Conservation (phyloP, 2,329 filamentous ascomycete species). For the Capronia coronata region DNA sequence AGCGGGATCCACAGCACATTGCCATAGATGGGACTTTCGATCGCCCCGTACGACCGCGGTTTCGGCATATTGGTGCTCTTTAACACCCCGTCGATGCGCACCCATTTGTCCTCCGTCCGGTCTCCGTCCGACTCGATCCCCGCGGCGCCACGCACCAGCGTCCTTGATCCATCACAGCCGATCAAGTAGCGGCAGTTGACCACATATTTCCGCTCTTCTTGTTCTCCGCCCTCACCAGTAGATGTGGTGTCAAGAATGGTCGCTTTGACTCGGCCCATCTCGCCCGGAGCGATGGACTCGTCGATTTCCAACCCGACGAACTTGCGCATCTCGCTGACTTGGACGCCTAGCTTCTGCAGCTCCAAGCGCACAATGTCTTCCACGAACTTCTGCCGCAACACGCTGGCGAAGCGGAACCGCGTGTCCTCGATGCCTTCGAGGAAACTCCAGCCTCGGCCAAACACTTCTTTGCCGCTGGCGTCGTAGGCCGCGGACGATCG, state of each 20-base stretch:
- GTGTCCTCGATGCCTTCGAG: conserved; percentile 51
- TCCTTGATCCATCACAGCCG: conserved; percentile 48
- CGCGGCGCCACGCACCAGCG: conserved; percentile 43
- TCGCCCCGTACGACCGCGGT: conserved; percentile 43
- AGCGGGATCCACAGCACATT: conserved; percentile 52
- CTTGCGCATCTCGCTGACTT: conserved; percentile 35
- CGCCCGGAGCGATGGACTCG: conserved; percentile 28
- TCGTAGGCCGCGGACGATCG: conserved; percentile 47
- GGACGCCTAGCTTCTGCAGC: conserved; percentile 34
- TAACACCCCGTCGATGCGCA: conserved; percentile 48
- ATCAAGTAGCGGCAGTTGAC: conserved; percentile 45
- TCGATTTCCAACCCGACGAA: conserved; percentile 38
- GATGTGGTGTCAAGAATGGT: conserved; percentile 31
- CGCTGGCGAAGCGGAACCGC: conserved; percentile 48
- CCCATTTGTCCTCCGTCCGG: conserved; percentile 48
- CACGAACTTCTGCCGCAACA: conserved; percentile 51
- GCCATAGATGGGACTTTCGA: conserved; percentile 49
- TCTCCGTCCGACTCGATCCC: conserved; percentile 47
- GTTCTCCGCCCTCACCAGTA: conserved; percentile 25
- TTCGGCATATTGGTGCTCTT: conserved; percentile 45
- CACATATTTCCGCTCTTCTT: no score
- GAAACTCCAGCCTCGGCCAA: conserved; percentile 47
- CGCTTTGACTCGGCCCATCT: conserved; percentile 25
- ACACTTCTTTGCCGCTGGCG: conserved; percentile 39
- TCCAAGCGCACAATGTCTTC: conserved; percentile 48